Evolutionary conservation across 108 stramenopile genomes (phyloP), one percentile per base, ranked within the genome.

Genomic region (Cyclotella atomus): DNA sequence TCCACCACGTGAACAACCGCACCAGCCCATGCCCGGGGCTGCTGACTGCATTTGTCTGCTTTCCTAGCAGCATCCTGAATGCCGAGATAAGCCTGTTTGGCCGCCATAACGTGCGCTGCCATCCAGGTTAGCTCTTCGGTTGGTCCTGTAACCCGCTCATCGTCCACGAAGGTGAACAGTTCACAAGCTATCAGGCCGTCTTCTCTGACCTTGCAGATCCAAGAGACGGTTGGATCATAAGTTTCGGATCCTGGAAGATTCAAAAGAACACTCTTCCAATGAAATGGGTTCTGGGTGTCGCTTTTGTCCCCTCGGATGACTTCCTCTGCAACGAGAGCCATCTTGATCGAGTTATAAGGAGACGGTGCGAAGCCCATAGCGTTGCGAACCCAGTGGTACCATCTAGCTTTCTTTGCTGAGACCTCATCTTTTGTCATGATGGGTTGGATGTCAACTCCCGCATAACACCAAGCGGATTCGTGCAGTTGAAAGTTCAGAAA

Each of bases 61-160:
- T 87, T 84, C 34, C 76, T 0, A 34, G 80, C 60, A 7, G 83
- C 81, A 61, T 87, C 84, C 30, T 84, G 84, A 0, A 82, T 14
- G 5, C 86, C 86, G 0, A 76, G 33, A 35, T 69, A 68, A 29
- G n/a, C 32, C 35, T 66, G 49, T 14, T 27, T 41, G 0, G 52
- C 29, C n/a, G 56, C 73, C 0, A 73, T 10, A 0, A n/a, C 43
- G 32, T 71, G 71, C 24, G 38, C 65, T 2, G 53, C 74, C 14
- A 28, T 20, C 36, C 68, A 54, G 3, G 38, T 32, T 3, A 46
- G 16, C 14, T 74, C 59, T 32, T 49, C 75, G 0, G 57, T 36
- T 9, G 45, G 61, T 33, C 66, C 79, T 24, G 71, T 34, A 9
- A 65, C 19, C 34, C 71, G 54, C 17, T 66, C 38, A 41, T 84